Evolutionary conservation across 306 rosid genomes (phyloP).

Genomic region (Urtica urens): DNA sequence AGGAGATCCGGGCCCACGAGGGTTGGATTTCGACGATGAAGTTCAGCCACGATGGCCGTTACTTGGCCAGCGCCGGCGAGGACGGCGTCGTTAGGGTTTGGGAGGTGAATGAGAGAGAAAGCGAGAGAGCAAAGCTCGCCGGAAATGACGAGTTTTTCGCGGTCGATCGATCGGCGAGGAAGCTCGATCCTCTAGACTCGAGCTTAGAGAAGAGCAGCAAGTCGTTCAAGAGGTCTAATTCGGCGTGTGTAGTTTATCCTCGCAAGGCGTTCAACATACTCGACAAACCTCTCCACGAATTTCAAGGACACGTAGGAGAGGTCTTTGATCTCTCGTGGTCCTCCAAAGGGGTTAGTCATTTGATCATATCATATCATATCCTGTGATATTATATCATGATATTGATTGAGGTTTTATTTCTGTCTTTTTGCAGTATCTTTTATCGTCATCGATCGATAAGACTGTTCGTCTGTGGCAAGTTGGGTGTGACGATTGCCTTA

Average conservation of each 20-base stretch:
- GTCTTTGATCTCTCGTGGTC: constrained; percentile 89
- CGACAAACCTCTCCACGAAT: constrained; percentile 67
- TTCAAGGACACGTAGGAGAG: constrained; percentile 54
- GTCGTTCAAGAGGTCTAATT: constrained; percentile 35
- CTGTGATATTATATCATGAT: constrained; percentile 4
- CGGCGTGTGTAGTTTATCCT: constrained; percentile 67
- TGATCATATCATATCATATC: constrained; percentile 5
- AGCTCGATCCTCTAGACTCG: constrained; percentile 31
- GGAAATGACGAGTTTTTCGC: constrained; percentile 46
- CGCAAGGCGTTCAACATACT: constrained; percentile 49
- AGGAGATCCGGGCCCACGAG: constrained; percentile 60
- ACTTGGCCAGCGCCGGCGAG: constrained; percentile 75
- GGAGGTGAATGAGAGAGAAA: constrained; percentile 60
- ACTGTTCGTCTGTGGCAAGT: constrained; percentile 86
- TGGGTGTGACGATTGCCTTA: constrained; percentile 45
- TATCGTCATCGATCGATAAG: constrained; percentile 77
- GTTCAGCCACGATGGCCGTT: constrained; percentile 71
- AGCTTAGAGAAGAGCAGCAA: constrained; percentile 37
- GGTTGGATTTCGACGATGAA: constrained; percentile 74
- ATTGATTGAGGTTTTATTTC: constrained; percentile 9
- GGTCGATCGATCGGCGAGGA: constrained; percentile 37
- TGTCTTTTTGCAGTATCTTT: constrained; percentile 43
- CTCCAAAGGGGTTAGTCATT: constrained; percentile 52
- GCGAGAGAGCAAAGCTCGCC: constrained; percentile 30
- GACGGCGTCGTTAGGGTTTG: constrained; percentile 74